A percentile compares a stretch with the other conserved stretches of the same genome.
phyloP scores from a whole-genome alignment of 108 stramenopile genomes.

The Pinguiococcus pyrenoidosus region DNA sequence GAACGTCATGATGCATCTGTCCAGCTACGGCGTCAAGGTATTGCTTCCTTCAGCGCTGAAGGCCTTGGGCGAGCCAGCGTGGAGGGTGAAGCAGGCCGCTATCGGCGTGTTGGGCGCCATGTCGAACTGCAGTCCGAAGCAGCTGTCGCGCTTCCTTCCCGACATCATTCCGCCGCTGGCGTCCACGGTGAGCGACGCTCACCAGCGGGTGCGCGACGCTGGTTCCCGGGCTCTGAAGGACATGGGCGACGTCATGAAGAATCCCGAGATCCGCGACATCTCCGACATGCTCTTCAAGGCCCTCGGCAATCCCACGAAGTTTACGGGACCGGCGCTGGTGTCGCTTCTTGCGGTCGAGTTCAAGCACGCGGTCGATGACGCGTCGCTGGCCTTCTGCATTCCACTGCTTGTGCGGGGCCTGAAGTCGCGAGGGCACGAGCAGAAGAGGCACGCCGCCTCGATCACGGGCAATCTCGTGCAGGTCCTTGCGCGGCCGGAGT shows the following conservation, averaged over 20 bases:
- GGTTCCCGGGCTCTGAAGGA: slow-evolving; percentile 80
- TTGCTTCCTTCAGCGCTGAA: slow-evolving; percentile 85
- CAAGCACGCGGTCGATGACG: slow-evolving; percentile 92
- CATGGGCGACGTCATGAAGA: slow-evolving; percentile 83
- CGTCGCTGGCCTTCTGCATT: slow-evolving; percentile 95
- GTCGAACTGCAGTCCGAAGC: slow-evolving; percentile 94
- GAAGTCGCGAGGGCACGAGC: slow-evolving; percentile 73
- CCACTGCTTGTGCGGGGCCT: slow-evolving; percentile 94
- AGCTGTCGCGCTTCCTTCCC: slow-evolving; percentile 83
- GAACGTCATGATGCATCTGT: slow-evolving; percentile 89
- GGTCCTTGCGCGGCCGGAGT: no score
- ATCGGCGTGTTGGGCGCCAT: slow-evolving; percentile 77
- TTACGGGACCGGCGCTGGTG: slow-evolving; percentile 27
- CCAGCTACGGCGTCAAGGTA: slow-evolving; percentile 88
- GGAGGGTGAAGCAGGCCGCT: slow-evolving; percentile 85
- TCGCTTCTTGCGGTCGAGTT: slow-evolving; percentile 51
- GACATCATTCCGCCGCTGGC: slow-evolving; percentile 89
- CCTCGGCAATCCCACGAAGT: slow-evolving; percentile 61
- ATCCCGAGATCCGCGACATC: slow-evolving; percentile 83
- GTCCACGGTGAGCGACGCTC: slow-evolving; percentile 52
- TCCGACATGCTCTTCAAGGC: slow-evolving; percentile 63
- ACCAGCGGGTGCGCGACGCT: slow-evolving; percentile 82
- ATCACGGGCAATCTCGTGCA: no score
- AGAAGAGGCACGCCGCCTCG: slow-evolving; percentile 89
- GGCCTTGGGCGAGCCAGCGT: slow-evolving; percentile 77